Conservation (phyloP, 305 asterid species). For the Euphrasia arctica region DNA sequence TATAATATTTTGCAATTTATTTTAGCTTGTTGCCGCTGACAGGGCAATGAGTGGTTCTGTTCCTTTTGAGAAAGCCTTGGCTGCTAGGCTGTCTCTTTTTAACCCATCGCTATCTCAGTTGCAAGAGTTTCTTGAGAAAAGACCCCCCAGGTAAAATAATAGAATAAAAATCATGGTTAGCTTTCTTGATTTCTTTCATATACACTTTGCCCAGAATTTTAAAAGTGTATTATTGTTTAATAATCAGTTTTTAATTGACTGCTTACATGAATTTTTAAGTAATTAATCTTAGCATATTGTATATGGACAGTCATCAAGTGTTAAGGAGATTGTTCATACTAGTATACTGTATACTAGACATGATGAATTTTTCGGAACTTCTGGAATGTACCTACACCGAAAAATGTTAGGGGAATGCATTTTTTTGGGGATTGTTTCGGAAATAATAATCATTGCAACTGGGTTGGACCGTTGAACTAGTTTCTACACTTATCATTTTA, state of each 20-base stretch:
- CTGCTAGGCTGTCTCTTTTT: constrained; percentile 78
- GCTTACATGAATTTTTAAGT: constrained; percentile 9
- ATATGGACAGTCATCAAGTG: neutral
- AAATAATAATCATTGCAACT: neutral
- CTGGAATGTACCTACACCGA: neutral
- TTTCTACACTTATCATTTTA: neutral
- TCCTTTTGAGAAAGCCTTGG: constrained; percentile 92
- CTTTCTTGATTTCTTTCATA: neutral
- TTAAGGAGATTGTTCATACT: neutral
- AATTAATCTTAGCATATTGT: constrained; percentile 2
- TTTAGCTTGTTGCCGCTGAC: constrained; percentile 24
- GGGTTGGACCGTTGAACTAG: neutral
- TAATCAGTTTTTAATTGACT: constrained; percentile 8
- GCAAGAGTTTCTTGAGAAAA: constrained; percentile 74
- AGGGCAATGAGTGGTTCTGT: constrained; percentile 97
- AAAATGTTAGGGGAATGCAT: neutral
- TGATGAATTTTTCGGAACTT: neutral
- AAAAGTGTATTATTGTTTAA: neutral
- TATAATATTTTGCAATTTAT: neutral
- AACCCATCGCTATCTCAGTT: constrained; percentile 74
- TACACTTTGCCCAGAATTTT: neutral
- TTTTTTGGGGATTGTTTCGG: neutral
- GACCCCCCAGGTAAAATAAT: constrained; percentile 68
- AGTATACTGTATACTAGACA: neutral
- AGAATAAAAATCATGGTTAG: constrained; percentile 12